A percentile compares a stretch with the other conserved stretches of the same genome.
These are phyloP conservation scores for Plasmodium vivax DNA, from an alignment of 169 alveolate species.

Conservation along the genomic window DNA sequence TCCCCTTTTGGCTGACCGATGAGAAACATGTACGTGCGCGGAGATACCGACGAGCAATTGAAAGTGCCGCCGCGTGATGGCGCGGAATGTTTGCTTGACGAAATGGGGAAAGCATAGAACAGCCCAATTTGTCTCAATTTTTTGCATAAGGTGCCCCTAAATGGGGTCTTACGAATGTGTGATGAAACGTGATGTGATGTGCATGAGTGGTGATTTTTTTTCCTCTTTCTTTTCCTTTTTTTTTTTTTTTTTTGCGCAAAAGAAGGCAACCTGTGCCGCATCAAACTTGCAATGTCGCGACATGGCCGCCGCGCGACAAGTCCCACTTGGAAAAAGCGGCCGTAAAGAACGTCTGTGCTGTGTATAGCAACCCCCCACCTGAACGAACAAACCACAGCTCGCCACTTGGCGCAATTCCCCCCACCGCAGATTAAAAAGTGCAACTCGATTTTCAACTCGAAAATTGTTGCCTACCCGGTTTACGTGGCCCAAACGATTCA, in stretches of 20 bases:
- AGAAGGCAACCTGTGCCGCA: not conserved
- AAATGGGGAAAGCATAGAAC: not conserved
- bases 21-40: slow-evolving; percentile 73
- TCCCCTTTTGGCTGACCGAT: slow-evolving; percentile 79
- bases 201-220: not conserved
- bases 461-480: slow-evolving; percentile 88
- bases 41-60: not conserved
- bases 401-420: not conserved
- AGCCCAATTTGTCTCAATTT: not conserved
- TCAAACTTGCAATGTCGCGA: not conserved
- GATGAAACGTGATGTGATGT: not conserved
- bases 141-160: not conserved
- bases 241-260: not conserved
- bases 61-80: slow-evolving; percentile 4
- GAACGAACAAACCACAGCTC: not conserved
- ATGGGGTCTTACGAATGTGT: not conserved
- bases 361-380: not conserved
- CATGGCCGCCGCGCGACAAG: not conserved
- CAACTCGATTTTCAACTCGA: slow-evolving; percentile 77
- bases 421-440: slow-evolving; percentile 73
- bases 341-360: not conserved
- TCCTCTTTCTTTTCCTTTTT: not conserved
- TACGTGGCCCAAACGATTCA: slow-evolving; percentile 90
- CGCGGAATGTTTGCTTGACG: not conserved
- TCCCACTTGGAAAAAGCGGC: not conserved